Evolutionary conservation across 2,329 filamentous ascomycete species (phyloP), one percentile per base, ranked within the genome.

Genomic region (Cryphonectria nitschkei): DNA sequence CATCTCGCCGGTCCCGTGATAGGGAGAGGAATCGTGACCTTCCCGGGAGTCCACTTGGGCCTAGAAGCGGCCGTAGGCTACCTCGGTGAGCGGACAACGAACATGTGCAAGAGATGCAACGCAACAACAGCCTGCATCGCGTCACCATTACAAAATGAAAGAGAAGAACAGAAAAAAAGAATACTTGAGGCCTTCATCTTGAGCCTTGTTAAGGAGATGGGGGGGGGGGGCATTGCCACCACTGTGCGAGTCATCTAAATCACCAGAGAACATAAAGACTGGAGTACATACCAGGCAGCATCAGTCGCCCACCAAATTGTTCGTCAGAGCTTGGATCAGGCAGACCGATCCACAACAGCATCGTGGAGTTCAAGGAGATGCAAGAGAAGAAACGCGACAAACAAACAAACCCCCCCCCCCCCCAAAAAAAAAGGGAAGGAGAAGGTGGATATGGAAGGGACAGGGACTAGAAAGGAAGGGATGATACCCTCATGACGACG

Each of bases 401-500:
- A 26, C 26, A 26, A 26, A 26, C 26, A 11, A 43, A 43, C 3
- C n/a, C n/a, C n/a, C n/a, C n/a, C n/a, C n/a, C n/a, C n/a, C n/a
- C n/a, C n/a, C 26, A 26, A 26, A 14, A 16, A 16, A 16, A 43
- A 43, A 3, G 14, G 41, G 16, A 43, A 16, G 16, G 14, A 43
- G 22, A 19, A 50, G 19, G 46, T 3, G 19, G 7, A 11, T n/a
- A 11, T 65, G 61, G 34, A 61, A 50, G 66, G 60, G 39, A 65
- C 37, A 39, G 37, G 11, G 9, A 39, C 37, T 26, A 50, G 46
- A 32, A 61, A 61, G 65, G 60, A 65, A 67, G 68, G 61, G 69
- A 54, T 62, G 66, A 71, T 71, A 68, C 66, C 66, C 68, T 54
- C 69, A 68, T 34, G 61, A 37, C n/a, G 37, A 13, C 37, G 56